Conservation (phyloP, 2,329 filamentous ascomycete genomes). For the Hypoxylon sp. region DNA sequence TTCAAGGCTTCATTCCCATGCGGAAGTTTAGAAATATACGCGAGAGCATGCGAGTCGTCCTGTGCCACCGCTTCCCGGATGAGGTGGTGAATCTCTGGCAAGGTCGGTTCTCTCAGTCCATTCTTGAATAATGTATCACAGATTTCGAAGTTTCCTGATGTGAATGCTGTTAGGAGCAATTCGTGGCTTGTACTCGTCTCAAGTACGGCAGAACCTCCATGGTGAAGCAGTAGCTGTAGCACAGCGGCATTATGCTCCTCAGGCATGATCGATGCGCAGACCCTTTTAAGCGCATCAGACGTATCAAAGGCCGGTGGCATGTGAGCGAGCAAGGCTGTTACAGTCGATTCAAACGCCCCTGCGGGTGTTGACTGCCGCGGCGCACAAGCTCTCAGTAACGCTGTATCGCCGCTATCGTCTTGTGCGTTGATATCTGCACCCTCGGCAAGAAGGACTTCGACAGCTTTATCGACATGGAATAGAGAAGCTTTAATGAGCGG, state of each 20-base stretch:
- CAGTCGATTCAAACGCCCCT: conserved; percentile 4
- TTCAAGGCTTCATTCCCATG: not conserved
- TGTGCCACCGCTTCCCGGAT: not conserved
- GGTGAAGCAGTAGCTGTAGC: conserved; percentile 12
- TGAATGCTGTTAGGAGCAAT: conserved; percentile 8
- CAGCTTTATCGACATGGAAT: not conserved
- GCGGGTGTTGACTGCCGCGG: not conserved
- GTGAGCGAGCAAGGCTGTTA: conserved; percentile 18
- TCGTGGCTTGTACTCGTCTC: not conserved
- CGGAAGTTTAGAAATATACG: conserved; percentile 14
- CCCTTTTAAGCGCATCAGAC: conserved; percentile 1
- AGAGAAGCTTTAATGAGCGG: conserved; percentile 25
- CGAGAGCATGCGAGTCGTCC: conserved; percentile 7
- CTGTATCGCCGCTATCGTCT: not conserved
- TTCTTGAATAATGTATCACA: conserved; percentile 19
- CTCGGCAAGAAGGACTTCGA: conserved; percentile 17
- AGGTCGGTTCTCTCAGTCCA: conserved; percentile 12
- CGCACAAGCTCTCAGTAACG: conserved; percentile 12
- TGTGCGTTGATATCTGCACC: conserved; percentile 18
- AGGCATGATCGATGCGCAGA: not conserved
- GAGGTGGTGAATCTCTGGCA: conserved; percentile 1
- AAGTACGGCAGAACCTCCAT: conserved; percentile 1
- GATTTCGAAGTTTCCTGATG: conserved; percentile 4
- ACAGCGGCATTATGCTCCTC: conserved; percentile 4
- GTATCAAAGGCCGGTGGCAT: not conserved